Conservation (phyloP, 2,329 filamentous ascomycete species). For the Trichoderma asperellum region DNA sequence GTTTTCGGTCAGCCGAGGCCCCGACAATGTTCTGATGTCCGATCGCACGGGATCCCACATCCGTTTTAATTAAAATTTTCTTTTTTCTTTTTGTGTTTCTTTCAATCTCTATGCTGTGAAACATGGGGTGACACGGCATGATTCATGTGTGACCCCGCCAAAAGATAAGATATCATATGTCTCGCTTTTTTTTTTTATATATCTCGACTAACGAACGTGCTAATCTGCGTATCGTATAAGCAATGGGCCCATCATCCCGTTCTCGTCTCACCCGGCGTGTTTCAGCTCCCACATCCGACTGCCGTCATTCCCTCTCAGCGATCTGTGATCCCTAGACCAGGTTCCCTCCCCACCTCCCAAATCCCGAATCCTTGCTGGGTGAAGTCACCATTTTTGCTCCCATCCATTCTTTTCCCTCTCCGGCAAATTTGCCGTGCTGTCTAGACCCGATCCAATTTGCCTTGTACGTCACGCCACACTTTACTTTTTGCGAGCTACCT, state of each 20-base stretch:
- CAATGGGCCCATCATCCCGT: neutral
- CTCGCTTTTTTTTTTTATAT: neutral
- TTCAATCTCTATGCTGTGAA: neutral
- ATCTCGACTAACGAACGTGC: neutral
- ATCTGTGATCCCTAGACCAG: neutral
- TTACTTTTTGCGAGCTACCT: neutral
- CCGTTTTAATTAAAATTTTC: neutral
- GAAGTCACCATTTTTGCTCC: constrained; percentile 17
- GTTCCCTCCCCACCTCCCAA: neutral
- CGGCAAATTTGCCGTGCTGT: neutral
- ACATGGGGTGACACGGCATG: neutral
- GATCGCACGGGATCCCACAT: neutral
- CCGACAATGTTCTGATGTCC: neutral
- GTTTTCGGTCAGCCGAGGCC: neutral
- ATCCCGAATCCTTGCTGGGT: constrained; percentile 3
- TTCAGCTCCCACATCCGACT: neutral
- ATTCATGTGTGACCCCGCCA: neutral
- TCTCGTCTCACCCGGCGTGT: neutral
- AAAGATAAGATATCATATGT: neutral
- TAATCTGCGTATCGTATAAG: no score
- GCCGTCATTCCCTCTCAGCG: neutral
- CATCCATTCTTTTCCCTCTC: neutral
- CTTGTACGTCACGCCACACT: neutral
- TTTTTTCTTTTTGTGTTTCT: neutral
- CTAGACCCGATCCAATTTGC: neutral